Base-by-base conservation (phyloP, 164 flowering plant genomes). In the Liquidambar formosana region DNA sequence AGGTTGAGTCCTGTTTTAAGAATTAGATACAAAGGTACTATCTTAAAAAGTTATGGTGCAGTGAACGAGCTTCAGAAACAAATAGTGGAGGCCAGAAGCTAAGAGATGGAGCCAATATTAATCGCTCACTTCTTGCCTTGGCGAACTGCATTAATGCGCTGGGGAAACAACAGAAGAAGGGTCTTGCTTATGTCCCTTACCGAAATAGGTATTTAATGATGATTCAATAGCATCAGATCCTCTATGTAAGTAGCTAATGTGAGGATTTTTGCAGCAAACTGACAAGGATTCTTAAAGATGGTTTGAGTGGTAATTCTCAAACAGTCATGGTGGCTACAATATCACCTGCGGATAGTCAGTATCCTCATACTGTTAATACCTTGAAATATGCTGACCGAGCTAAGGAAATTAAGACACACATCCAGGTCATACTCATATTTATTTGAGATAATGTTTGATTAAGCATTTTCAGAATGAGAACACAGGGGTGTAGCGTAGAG, bases 41-140 rank as follows among this genome's bases (percentile, higher is more conserved):
- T n/a, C 56, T 16, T 15, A 43, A 27, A 47, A 43, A 73, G 25
- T 71, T 63, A 63, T 62, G 70, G 18, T 75, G 73, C 81, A 91
- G 98, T 83, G 98, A 93, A 85, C 83, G 95, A 71, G 98, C 98
- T 71, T 83, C 91, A 69, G 98, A 93, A 78, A 88, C 98, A 77
- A 89, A 93, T 62, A 88, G 74, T 78, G 91, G 87, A 46, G 98
- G 98, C 63, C 91, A 93, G 75, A 91, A 93, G 77, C 80, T 93
- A 54, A 87, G 98, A 75, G 98, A 89, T 88, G 98, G 98, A 61
- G 95, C 96, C 70, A 91, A 89, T 67, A 93, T 93, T 63, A 93
- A 91, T 58, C 90, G 96, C 27, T 93, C 98, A 16, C 96, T 93
- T 72, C 93, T 93, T 75, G 96, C 98, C 73, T 78, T 93, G 73